Evolutionary conservation across 1,284 basidiomycete genomes (phyloP), one percentile per base, ranked within the genome.

Genomic region (Megacollybia platyphylla): DNA sequence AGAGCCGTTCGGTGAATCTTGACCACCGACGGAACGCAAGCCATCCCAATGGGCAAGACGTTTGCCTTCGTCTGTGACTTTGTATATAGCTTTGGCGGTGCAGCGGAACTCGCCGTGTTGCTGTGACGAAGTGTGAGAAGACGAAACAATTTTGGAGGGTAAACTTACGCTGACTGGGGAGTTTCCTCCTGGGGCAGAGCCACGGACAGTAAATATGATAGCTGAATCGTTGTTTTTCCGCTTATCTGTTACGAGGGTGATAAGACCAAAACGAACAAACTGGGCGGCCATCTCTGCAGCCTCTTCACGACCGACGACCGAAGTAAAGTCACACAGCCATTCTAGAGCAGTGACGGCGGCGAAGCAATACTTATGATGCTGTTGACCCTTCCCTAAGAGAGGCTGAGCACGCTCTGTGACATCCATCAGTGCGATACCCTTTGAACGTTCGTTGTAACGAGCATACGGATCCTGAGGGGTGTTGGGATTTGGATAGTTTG

Each of bases 281-380:
- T 98, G 96, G 1, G 92, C 96, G 3, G 88, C 81, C 71, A 97
- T 85, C 67, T 98, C 96, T 17, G 91, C 91, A 0, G 92, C 94
- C 62, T 98, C 96, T 57, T 99, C 96, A 42, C 89, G 70, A 17
- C 92, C 93, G 40, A 93, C 90, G 36, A 94, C 88, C 0, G 94
- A 97, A 1, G 94, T 93, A 52, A 92, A 97, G 61, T 98, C 93
- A 58, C 90, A 87, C 42, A 99, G 78, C 96, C 96, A 99, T 60
- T 97, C 91, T 45, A 97, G 71, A 0, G 88, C 92, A 31, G 76
- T 76, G 42, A 87, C 76, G 20, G 94, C 90, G 24, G 79, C 69
- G 59, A 98, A 97, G 54, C 87, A 88, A 59, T 81, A 75, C 57
- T 85, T 87, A 62, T 85, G 75, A 51, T 63, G 41, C 56, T 61